Percentiles rank a stretch among this genome's conserved stretches.
Conservation (phyloP, 2,329 filamentous ascomycete genomes). For the Xylariaceae sp. region DNA sequence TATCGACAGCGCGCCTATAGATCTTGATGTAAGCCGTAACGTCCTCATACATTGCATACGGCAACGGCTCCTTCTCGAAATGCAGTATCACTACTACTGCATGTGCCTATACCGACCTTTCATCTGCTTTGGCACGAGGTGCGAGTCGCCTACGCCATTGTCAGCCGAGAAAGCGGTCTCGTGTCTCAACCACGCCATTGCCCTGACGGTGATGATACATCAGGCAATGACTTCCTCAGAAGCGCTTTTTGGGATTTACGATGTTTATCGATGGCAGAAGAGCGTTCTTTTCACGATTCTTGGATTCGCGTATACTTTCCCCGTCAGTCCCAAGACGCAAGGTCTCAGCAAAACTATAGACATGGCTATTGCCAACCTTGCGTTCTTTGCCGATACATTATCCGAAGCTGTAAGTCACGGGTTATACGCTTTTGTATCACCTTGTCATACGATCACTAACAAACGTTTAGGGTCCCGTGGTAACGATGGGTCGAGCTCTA, state of each 20-base stretch:
- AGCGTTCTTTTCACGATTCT: slow-evolving; percentile 15
- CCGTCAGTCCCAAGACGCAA: slow-evolving; percentile 1
- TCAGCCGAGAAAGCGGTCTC: slow-evolving; percentile 9
- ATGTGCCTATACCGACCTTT: slow-evolving; percentile 15
- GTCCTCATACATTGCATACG: slow-evolving; percentile 15
- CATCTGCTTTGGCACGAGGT: slow-evolving; percentile 10
- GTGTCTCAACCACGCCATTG: slow-evolving; percentile 13
- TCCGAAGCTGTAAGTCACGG: slow-evolving; percentile 4
- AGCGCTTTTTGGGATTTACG: slow-evolving; percentile 10
- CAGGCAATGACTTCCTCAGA: slow-evolving; percentile 8
- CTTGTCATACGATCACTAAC: background rate
- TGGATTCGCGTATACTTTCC: slow-evolving; percentile 16
- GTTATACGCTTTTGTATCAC: background rate
- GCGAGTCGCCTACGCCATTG: slow-evolving; percentile 6
- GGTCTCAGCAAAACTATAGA: slow-evolving; percentile 5
- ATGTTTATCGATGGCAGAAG: slow-evolving; percentile 19
- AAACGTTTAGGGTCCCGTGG: background rate
- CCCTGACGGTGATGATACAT: slow-evolving; percentile 14
- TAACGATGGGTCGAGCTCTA: slow-evolving; percentile 1
- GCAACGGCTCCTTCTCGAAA: slow-evolving; percentile 18
- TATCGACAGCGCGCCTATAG: slow-evolving; percentile 9
- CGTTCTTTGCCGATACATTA: slow-evolving; percentile 3
- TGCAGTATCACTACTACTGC: slow-evolving; percentile 16
- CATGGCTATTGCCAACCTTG: slow-evolving; percentile 8
- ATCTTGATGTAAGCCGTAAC: slow-evolving; percentile 3